These are phyloP conservation scores for Mrakia gelida DNA, from an alignment of 768 basidiomycete species.

Conservation along the genomic window DNA sequence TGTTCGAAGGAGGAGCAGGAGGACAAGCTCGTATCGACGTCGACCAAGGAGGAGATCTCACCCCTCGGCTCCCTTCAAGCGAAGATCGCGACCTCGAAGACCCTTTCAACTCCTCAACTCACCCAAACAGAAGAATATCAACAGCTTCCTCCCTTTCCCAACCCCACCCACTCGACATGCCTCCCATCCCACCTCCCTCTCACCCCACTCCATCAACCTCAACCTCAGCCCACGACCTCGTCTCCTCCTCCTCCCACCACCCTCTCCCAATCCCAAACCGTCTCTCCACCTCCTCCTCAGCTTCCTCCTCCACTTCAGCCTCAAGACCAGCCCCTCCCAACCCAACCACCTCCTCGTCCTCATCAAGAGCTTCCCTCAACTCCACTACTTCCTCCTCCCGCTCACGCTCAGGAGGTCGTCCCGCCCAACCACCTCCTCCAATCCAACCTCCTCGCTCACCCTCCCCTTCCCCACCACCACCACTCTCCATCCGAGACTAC, in stretches of 20 bases:
- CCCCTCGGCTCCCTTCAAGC: neutral
- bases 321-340: neutral
- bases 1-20: neutral
- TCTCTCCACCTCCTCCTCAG: neutral
- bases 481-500: constrained; percentile 18
- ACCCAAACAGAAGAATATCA: neutral
- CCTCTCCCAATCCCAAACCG: neutral
- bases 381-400: neutral
- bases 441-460: neutral
- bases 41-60: neutral
- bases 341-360: neutral
- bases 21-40: neutral
- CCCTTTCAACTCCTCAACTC: neutral
- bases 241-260: constrained; percentile 1
- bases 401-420: neutral
- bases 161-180: constrained; percentile 20
- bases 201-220: neutral
- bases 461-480: neutral
- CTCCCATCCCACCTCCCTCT: too few species aligned
- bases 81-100: neutral
- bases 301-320: neutral
- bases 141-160: constrained; percentile 5
- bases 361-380: neutral
- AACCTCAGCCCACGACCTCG: neutral
- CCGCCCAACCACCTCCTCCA: neutral